Evolutionary conservation across 768 basidiomycete species (phyloP), one percentile per base, ranked within the genome.

Genomic region (Termitomyces sp.): DNA sequence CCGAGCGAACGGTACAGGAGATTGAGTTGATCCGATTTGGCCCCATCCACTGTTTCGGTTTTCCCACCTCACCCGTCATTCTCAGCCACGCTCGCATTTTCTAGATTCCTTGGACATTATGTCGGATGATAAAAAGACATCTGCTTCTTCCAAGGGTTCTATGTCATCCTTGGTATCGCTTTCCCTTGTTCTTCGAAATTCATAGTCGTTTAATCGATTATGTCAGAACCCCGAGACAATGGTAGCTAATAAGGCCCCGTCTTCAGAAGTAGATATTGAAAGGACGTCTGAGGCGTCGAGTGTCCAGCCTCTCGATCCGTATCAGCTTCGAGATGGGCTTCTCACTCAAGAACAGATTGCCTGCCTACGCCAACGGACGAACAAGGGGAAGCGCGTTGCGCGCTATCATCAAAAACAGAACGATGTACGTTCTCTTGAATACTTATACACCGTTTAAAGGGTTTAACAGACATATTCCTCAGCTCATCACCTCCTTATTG

Each of bases 401-500:
- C 74, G 71, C 47, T 91, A 86, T 66, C 88, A 92, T 53, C 70
- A 77, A 45, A 81, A 75, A 59, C 89, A 94, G 69, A 94, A 94
- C 75, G 72, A 83, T 61, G 91, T 88, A 49, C 38, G 81, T 66
- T 26, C 35, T 20, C 12, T 48, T 47, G 4, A 10, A 16, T 20
- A 6, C 35, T 3, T 16, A 24, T 43, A 28, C 20, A 8, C 2
- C 52, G 13, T 14, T 9, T 14, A 16, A 43, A 47, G 28, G 4
- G 4, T 9, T n/a, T 22, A 2, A 51, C 53, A 26, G 14, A 33
- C 4, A 43, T 38, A 12, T 40, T 5, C 7, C 30, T 38, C 65
- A 96, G 90, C 87, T 94, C 58, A 96, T 98, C 61, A 68, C 74
- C n/a, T 81, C 84, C n/a, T 73, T 98, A 60, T 80, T 98, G 35